phyloP scores from a whole-genome alignment of 257 asterid genomes.

The Przewalskia tangutica region DNA sequence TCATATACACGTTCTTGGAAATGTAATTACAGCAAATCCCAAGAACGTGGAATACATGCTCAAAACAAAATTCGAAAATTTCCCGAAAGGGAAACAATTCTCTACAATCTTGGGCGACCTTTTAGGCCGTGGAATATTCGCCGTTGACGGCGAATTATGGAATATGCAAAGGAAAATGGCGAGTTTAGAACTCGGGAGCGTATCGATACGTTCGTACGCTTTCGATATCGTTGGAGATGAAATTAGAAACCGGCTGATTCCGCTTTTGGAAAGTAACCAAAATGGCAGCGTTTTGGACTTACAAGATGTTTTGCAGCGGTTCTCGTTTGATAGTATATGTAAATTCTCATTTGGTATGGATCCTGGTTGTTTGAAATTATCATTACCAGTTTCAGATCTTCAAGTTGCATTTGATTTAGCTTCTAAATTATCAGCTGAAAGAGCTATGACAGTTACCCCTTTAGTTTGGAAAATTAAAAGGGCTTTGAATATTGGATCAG shows the following conservation, averaged over 20 bases:
- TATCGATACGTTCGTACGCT: constrained; percentile 49
- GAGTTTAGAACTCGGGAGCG: constrained; percentile 45
- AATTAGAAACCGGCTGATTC: constrained; percentile 45
- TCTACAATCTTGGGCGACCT: constrained; percentile 56
- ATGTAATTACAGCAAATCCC: constrained; percentile 52
- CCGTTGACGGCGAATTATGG: constrained; percentile 80
- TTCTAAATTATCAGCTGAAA: constrained; percentile 53
- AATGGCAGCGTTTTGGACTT: constrained; percentile 25
- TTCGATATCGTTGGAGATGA: constrained; percentile 36
- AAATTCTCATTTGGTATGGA: constrained; percentile 62
- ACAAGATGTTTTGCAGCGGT: constrained; percentile 64
- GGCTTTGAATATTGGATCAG: constrained; percentile 46
- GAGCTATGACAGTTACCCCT: constrained; percentile 54
- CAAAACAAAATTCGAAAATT: constrained; percentile 52
- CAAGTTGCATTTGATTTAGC: constrained; percentile 63
- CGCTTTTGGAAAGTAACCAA: constrained; percentile 17
- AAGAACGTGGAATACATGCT: constrained; percentile 59
- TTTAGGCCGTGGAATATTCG: constrained; percentile 75
- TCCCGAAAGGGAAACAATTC: constrained; percentile 65
- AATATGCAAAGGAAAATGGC: constrained; percentile 73
- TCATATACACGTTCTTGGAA: constrained; percentile 58
- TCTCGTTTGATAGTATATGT: constrained; percentile 67
- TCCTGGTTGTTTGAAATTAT: constrained; percentile 44
- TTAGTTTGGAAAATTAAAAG: constrained; percentile 58
- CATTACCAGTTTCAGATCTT: constrained; percentile 47